These are phyloP conservation scores for Mycena olivaceomarginata DNA, from an alignment of 768 basidiomycete species.

Conservation along the genomic window DNA sequence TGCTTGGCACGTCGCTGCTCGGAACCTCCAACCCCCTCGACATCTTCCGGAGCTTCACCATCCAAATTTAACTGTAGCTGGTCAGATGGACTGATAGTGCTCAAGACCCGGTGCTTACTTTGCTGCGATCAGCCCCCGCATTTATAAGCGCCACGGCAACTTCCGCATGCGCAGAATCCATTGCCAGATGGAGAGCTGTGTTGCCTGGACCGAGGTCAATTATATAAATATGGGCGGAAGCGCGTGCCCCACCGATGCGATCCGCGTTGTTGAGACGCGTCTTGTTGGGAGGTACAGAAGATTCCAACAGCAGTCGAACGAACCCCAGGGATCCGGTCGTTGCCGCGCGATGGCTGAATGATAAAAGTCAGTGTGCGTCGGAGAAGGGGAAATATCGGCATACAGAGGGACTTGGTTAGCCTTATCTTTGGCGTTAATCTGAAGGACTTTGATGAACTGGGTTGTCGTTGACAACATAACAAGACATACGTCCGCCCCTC, in stretches of 20 bases:
- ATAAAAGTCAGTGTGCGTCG: constrained; percentile 41
- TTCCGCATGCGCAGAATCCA: constrained; percentile 97
- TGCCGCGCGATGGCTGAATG: constrained; percentile 91
- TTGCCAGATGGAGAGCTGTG: constrained; percentile 96
- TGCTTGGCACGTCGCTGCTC: constrained; percentile 89
- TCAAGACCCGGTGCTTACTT: constrained; percentile 65
- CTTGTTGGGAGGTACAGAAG: constrained; percentile 85
- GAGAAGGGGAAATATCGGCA: constrained; percentile 53
- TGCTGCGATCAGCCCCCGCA: constrained; percentile 94
- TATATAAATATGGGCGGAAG: constrained; percentile 41
- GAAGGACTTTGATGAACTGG: constrained; percentile 50
- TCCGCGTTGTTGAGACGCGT: constrained; percentile 91
- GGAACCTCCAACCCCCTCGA: constrained; percentile 92
- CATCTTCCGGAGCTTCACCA: constrained; percentile 89
- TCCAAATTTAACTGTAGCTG: constrained; percentile 85
- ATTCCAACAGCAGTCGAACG: constrained; percentile 88
- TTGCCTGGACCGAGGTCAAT: constrained; percentile 76
- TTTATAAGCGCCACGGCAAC: constrained; percentile 94
- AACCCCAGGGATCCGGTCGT: constrained; percentile 96
- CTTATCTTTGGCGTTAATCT: constrained; percentile 97
- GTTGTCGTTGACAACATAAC: constrained; percentile 55
- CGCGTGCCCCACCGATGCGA: constrained; percentile 75
- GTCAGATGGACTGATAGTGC: constrained; percentile 37
- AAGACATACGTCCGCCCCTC: constrained; percentile 92
- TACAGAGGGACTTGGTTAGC: constrained; percentile 95